Conservation (phyloP, 257 asterid species). For the Rehmannia glutinosa region DNA sequence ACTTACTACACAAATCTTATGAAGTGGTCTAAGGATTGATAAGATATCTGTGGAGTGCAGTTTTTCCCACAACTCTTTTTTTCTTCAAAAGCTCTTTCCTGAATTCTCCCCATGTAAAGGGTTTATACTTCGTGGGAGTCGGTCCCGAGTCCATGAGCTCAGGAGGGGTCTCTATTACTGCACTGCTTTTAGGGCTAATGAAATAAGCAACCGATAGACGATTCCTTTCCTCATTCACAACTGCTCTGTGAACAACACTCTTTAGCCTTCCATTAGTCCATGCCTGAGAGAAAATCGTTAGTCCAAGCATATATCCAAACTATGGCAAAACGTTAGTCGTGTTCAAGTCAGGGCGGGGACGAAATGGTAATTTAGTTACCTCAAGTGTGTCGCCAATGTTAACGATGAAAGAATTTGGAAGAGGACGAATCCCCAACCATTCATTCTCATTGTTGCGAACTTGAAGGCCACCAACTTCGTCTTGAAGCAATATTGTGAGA, state of each 20-base stretch:
- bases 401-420: conserved; percentile 20
- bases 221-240: conserved; percentile 18
- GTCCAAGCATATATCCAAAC: too few species aligned
- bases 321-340: too few species aligned
- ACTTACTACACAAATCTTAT: too few species aligned
- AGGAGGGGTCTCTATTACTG: conserved; percentile 18
- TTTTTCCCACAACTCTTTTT: conserved; percentile 24
- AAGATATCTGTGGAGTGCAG: conserved; percentile 23
- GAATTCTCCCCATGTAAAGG: conserved; percentile 29
- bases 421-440: conserved; percentile 22
- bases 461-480: conserved; percentile 28
- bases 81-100: conserved; percentile 16
- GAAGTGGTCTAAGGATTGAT: not conserved
- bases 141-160: conserved; percentile 18
- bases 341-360: too few species aligned
- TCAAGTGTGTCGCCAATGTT: conserved; percentile 33
- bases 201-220: conserved; percentile 28
- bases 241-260: conserved; percentile 27
- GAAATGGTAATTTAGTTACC: too few species aligned
- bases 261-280: conserved; percentile 30
- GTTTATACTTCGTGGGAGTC: conserved; percentile 17
- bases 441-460: conserved; percentile 2
- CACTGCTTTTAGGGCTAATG: conserved; percentile 17
- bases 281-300: conserved; percentile 23
- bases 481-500: conserved; percentile 18